Conservation (phyloP, 2,329 filamentous ascomycete species). For the Aspergillus sp. region DNA sequence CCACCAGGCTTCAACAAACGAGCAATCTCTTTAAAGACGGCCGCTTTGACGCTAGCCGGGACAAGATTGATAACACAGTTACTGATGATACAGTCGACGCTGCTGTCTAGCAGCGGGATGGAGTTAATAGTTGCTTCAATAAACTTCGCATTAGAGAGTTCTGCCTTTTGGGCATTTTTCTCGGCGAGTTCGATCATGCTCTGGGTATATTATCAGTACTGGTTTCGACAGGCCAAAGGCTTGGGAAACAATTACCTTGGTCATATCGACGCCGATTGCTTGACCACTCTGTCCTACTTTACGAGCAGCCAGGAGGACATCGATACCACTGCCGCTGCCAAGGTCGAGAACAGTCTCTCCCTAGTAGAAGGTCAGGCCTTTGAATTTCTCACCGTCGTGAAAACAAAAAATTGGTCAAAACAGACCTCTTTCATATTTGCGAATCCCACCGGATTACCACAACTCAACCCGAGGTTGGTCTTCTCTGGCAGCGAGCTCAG, state of each 20-base stretch:
- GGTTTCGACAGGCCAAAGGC: too few species aligned
- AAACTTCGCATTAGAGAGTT: constrained; percentile 46
- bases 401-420: too few species aligned
- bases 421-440: constrained; percentile 40
- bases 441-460: constrained; percentile 50
- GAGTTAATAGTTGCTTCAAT: constrained; percentile 49
- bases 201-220: constrained; percentile 24
- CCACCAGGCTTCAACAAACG: constrained; percentile 55
- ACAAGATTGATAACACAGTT: constrained; percentile 63
- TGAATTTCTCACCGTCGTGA: too few species aligned
- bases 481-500: constrained; percentile 42
- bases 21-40: constrained; percentile 55
- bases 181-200: constrained; percentile 53
- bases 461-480: constrained; percentile 51
- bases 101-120: constrained; percentile 40
- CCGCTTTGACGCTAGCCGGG: constrained; percentile 47
- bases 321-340: constrained; percentile 55
- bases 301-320: constrained; percentile 51
- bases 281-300: constrained; percentile 47
- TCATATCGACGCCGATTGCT: constrained; percentile 58
- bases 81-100: constrained; percentile 54
- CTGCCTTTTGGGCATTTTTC: constrained; percentile 38
- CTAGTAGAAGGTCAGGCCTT: too few species aligned
- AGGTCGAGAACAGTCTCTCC: constrained; percentile 56
- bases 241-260: constrained; percentile 45